Percentiles rank a stretch among this genome's conserved stretches.
Evolutionary conservation across 164 flowering plant genomes (phyloP).

Genomic region (Chimonanthus praecox): DNA sequence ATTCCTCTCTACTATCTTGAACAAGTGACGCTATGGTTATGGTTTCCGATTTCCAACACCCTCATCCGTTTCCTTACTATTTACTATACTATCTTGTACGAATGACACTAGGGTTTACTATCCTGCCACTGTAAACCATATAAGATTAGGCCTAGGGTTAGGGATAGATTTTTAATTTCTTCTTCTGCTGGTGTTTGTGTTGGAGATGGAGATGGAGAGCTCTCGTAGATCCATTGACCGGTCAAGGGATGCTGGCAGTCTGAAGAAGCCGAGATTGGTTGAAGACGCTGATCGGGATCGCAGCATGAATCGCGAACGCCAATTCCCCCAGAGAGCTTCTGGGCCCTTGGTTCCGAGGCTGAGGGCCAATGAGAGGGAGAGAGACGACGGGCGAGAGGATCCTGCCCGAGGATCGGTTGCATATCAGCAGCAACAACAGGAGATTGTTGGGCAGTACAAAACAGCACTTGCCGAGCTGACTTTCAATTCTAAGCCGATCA

Average conservation of each 20-base stretch:
- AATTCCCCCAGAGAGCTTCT: constrained; percentile 27
- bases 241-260: constrained; percentile 50
- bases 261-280: constrained; percentile 62
- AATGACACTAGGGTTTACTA: too few species aligned
- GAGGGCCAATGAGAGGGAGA: constrained; percentile 20
- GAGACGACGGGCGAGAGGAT: constrained; percentile 31
- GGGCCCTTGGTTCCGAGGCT: constrained; percentile 25
- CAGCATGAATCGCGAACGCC: constrained; percentile 22
- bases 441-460: constrained; percentile 81
- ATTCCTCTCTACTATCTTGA: not conserved
- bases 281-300: constrained; percentile 32
- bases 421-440: constrained; percentile 44
- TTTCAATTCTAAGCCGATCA: constrained; percentile 93
- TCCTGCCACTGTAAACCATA: not conserved
- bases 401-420: constrained; percentile 13
- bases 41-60: not conserved
- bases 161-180: not conserved
- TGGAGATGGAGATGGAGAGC: constrained; percentile 65
- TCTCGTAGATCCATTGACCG: constrained; percentile 76
- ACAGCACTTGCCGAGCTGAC: constrained; percentile 84
- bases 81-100: not conserved
- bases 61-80: not conserved
- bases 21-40: not conserved
- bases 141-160: constrained; percentile 7
- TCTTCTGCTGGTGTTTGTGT: not conserved